Percentiles rank a stretch among this genome's conserved stretches.
Evolutionary conservation across 192 early-diverging fungal species (phyloP).

Genomic region (Lunasporangiospora selenospora): DNA sequence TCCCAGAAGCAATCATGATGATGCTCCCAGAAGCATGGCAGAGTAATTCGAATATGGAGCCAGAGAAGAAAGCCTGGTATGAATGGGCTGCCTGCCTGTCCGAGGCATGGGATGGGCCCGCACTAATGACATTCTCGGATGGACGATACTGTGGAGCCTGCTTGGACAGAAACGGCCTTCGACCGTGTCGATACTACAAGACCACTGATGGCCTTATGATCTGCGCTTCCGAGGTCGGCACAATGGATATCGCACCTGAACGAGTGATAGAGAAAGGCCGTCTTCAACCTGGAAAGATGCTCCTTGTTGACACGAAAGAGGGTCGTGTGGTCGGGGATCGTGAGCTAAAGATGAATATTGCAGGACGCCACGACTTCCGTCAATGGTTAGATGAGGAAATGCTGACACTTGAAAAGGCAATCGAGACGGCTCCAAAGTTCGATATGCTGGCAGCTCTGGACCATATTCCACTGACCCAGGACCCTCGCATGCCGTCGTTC

Average conservation of each 20-base stretch:
- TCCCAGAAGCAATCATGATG: slow-evolving; percentile 95
- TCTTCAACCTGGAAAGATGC: slow-evolving; percentile 92
- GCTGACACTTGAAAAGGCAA: slow-evolving; percentile 67
- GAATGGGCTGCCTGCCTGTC: slow-evolving; percentile 93
- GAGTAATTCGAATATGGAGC: slow-evolving; percentile 78
- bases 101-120: slow-evolving; percentile 98
- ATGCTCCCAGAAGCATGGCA: slow-evolving; percentile 98
- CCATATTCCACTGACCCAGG: slow-evolving; percentile 59
- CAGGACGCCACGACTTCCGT: slow-evolving; percentile 67
- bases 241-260: slow-evolving; percentile 75
- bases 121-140: slow-evolving; percentile 93
- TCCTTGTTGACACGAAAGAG: slow-evolving; percentile 88
- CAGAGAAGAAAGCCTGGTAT: slow-evolving; percentile 88
- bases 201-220: slow-evolving; percentile 90
- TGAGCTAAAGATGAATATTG: slow-evolving; percentile 77
- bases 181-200: slow-evolving; percentile 93
- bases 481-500: slow-evolving; percentile 79
- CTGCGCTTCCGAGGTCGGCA: slow-evolving; percentile 93
- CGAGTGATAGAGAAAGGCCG: slow-evolving; percentile 83
- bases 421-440: slow-evolving; percentile 5
- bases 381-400: slow-evolving; percentile 82
- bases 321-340: slow-evolving; percentile 86
- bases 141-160: slow-evolving; percentile 92
- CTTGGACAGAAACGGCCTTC: slow-evolving; percentile 92
- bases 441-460: too few species aligned